Conservation (phyloP, 768 basidiomycete species). For the Hysterangium stoloniferum region DNA sequence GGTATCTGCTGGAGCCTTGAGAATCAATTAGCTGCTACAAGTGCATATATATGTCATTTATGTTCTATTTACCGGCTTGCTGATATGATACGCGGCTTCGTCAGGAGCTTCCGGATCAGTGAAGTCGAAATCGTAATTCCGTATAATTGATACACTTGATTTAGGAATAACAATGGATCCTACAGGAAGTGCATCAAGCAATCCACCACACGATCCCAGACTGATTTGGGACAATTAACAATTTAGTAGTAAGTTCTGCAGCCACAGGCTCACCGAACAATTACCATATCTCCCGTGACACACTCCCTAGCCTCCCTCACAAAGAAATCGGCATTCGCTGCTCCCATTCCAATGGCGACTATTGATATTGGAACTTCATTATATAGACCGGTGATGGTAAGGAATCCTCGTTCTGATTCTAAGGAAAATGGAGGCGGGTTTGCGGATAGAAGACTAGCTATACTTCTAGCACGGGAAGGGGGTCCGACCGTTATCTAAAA, state of each 20-base stretch:
- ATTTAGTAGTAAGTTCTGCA: background rate
- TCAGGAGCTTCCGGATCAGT: constrained; percentile 27
- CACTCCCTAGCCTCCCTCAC: constrained; percentile 74
- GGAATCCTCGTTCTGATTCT: constrained; percentile 67
- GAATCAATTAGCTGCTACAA: constrained; percentile 15
- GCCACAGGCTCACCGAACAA: constrained; percentile 38
- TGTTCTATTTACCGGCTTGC: constrained; percentile 45
- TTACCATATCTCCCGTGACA: constrained; percentile 50
- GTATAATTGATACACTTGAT: constrained; percentile 56
- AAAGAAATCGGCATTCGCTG: constrained; percentile 79
- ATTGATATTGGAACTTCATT: constrained; percentile 58
- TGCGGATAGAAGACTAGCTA: constrained; percentile 55
- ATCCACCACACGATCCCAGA: constrained; percentile 74
- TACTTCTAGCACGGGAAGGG: constrained; percentile 52
- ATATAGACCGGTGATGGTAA: constrained; percentile 63
- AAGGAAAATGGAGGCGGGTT: constrained; percentile 41
- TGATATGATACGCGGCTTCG: constrained; percentile 56
- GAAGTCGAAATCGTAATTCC: constrained; percentile 78
- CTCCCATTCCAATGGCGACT: constrained; percentile 79
- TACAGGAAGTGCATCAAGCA: constrained; percentile 54
- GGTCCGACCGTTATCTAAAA: constrained; percentile 69
- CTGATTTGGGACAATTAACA: constrained; percentile 28
- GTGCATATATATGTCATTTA: background rate
- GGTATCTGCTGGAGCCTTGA: constrained; percentile 53
- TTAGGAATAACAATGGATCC: constrained; percentile 69